phyloP scores from a whole-genome alignment of 139 green algal genomes.

The Picochlorum costavermella region DNA sequence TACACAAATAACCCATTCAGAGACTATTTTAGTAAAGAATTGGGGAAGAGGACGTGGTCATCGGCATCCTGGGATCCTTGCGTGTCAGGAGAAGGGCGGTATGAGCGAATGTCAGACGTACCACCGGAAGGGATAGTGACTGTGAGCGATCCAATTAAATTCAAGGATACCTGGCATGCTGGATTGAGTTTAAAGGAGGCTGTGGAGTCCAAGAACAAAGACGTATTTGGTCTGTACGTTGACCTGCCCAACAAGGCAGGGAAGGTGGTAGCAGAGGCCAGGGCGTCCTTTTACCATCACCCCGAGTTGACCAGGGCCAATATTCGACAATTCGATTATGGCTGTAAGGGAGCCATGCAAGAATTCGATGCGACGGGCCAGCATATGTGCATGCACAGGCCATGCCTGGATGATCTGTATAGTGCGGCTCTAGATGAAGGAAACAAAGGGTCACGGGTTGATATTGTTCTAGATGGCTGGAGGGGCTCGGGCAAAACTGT shows the following conservation, averaged over 20 bases:
- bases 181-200: not conserved
- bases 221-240: slow-evolving; percentile 14
- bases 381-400: slow-evolving; percentile 8
- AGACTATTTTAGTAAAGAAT: too few species aligned
- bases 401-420: slow-evolving; percentile 4
- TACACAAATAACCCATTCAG: too few species aligned
- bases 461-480: slow-evolving; percentile 27
- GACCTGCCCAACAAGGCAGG: slow-evolving; percentile 10
- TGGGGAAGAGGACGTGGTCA: too few species aligned
- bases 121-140: not conserved
- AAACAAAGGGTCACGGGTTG: not conserved
- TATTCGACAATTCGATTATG: slow-evolving; percentile 26
- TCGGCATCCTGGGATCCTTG: too few species aligned
- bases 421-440: not conserved
- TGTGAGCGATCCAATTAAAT: not conserved
- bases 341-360: slow-evolving; percentile 23
- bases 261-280: slow-evolving; percentile 12
- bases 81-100: too few species aligned
- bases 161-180: not conserved
- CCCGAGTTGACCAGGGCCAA: slow-evolving; percentile 14
- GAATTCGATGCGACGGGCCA: not conserved
- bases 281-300: slow-evolving; percentile 17
- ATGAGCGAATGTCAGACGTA: too few species aligned
- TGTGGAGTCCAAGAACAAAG: not conserved
- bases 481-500: slow-evolving; percentile 56